A percentile compares a stretch with the other conserved stretches of the same genome.
phyloP scores from a whole-genome alignment of 805 yeast species.

The Tanozyma kutaoensis region DNA sequence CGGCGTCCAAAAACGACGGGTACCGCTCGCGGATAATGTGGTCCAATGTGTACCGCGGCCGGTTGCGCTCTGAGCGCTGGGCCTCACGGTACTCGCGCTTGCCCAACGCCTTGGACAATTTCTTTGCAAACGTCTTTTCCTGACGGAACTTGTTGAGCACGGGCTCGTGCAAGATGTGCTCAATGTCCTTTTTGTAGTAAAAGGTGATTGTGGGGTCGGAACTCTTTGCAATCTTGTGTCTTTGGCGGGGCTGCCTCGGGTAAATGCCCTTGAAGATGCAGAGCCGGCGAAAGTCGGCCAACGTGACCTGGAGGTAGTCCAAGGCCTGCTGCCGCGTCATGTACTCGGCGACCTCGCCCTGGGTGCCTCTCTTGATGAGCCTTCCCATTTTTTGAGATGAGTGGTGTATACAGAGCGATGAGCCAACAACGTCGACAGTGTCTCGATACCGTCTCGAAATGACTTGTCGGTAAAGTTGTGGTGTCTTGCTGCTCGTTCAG shows the following conservation, averaged over 20 bases:
- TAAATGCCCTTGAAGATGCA: slow-evolving; percentile 97
- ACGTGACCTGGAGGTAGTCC: slow-evolving; percentile 77
- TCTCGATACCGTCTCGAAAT: no score
- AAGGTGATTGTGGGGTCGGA: slow-evolving; percentile 95
- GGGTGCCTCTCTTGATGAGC: slow-evolving; percentile 70
- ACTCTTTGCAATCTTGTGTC: slow-evolving; percentile 94
- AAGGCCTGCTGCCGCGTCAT: slow-evolving; percentile 93
- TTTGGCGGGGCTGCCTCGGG: slow-evolving; percentile 92
- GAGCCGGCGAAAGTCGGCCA: slow-evolving; percentile 92
- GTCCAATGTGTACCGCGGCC: slow-evolving; percentile 80
- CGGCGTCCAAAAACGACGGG: slow-evolving; percentile 84
- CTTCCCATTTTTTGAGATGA: no score
- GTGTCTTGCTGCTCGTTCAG: no score
- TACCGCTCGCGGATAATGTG: slow-evolving; percentile 89
- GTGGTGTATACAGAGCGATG: no score
- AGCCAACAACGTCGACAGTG: no score
- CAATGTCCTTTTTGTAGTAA: slow-evolving; percentile 88
- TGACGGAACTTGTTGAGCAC: slow-evolving; percentile 84
- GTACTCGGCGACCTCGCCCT: slow-evolving; percentile 87
- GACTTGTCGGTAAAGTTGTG: no score
- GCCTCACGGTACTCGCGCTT: slow-evolving; percentile 89
- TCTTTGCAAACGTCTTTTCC: slow-evolving; percentile 88
- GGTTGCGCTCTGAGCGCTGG: slow-evolving; percentile 63
- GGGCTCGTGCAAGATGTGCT: slow-evolving; percentile 91
- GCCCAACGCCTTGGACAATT: slow-evolving; percentile 79